Evolutionary conservation across 2,329 filamentous ascomycete genomes (phyloP).

Genomic region (Verticillium zaregamsianum): DNA sequence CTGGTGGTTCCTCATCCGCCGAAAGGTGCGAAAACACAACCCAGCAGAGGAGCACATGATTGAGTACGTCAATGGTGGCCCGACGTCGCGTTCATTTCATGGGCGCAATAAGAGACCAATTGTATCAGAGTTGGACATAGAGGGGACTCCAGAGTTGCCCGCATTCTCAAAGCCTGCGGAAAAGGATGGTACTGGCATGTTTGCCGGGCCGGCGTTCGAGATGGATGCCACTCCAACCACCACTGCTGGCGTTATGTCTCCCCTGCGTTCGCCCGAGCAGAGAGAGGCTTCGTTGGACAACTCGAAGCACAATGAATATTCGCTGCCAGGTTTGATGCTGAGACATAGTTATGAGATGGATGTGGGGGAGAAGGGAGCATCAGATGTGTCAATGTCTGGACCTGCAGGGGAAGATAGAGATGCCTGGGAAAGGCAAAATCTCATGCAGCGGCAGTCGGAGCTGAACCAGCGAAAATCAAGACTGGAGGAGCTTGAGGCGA

Average conservation of each 20-base stretch:
- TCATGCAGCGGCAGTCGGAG: neutral
- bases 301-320: neutral
- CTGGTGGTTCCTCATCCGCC: too few relatives aligned
- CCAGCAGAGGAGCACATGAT: too few relatives aligned
- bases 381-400: neutral
- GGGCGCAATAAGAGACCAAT: neutral
- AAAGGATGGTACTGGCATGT: neutral
- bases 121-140: neutral
- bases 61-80: too few relatives aligned
- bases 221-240: neutral
- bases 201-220: neutral
- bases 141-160: neutral
- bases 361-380: too few relatives aligned
- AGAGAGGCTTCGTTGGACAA: neutral
- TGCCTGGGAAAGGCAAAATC: conserved; percentile 1
- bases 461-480: neutral
- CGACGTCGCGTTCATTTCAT: too few relatives aligned
- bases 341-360: neutral
- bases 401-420: neutral
- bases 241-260: neutral
- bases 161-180: neutral
- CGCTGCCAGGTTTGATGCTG: neutral
- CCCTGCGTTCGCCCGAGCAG: neutral
- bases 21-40: too few relatives aligned
- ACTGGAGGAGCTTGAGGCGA: neutral